Percentiles rank a stretch among this genome's conserved stretches.
These are phyloP conservation scores for Coniochaeta pulveracea DNA, from an alignment of 2,329 filamentous ascomycete species.

Conservation along the genomic window DNA sequence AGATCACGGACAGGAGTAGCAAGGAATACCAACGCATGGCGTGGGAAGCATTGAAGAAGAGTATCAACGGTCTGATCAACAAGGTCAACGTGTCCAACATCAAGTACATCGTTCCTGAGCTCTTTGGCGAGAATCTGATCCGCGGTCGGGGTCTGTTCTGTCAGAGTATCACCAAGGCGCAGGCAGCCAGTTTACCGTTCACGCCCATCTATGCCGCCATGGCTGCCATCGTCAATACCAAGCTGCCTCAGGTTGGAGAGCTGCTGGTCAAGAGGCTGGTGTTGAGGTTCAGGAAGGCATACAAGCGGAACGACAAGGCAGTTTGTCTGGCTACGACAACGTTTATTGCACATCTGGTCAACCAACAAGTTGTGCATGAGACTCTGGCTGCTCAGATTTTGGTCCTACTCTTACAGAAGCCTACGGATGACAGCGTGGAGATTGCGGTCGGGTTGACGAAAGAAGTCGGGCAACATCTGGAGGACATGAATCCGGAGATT, in stretches of 20 bases:
- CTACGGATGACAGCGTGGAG: slow-evolving; percentile 94
- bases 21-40: slow-evolving; percentile 99
- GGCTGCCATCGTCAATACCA: slow-evolving; percentile 94
- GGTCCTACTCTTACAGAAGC: slow-evolving; percentile 83
- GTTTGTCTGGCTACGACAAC: slow-evolving; percentile 89
- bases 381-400: slow-evolving; percentile 89
- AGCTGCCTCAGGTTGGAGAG: slow-evolving; percentile 89
- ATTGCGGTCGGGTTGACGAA: slow-evolving; percentile 90
- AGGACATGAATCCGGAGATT: slow-evolving; percentile 88
- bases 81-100: slow-evolving; percentile 98
- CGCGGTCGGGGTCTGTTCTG: slow-evolving; percentile 88
- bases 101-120: slow-evolving; percentile 90
- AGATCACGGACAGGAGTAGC: slow-evolving; percentile 91
- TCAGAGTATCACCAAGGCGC: slow-evolving; percentile 95
- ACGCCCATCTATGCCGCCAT: slow-evolving; percentile 94
- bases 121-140: slow-evolving; percentile 90
- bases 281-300: slow-evolving; percentile 89
- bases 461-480: slow-evolving; percentile 86
- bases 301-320: slow-evolving; percentile 92
- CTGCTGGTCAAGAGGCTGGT: slow-evolving; percentile 76
- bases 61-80: slow-evolving; percentile 97
- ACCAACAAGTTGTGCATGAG: slow-evolving; percentile 92
- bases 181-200: slow-evolving; percentile 89
- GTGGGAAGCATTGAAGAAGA: slow-evolving; percentile 98
- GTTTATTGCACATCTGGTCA: slow-evolving; percentile 90